Base-by-base conservation (phyloP, 2,329 filamentous ascomycete species). In the Hypoxylon sp. region DNA sequence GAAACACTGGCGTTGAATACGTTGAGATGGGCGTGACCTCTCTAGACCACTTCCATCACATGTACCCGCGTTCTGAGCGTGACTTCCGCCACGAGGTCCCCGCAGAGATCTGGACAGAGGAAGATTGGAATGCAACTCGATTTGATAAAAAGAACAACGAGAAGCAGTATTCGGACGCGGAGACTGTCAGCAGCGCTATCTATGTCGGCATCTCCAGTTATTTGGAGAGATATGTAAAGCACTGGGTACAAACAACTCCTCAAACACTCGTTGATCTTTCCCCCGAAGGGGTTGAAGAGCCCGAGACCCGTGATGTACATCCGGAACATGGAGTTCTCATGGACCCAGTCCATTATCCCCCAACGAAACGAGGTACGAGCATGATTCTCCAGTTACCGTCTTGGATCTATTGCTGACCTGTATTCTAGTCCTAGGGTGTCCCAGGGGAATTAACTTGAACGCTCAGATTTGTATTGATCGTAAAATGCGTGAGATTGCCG, bases 221-320 rank as follows among this genome's bases (percentile, higher is more conserved):
- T 21, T 1, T 57, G 9, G 34, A 65, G 19, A 41, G 48, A 19
- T 72, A 66, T 23, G 51, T 75, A 17, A 51, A 68, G 28, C 30
- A 36, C n/a, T 76, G 74, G 74, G 32, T 53, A 9, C n/a, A 49
- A 14, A 19, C 9, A 28, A 61, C 69, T 5, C 69, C 62, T 43
- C 25, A 56, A 1, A 14, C 72, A 7, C 21, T 52, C 14, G 49
- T 66, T 57, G 11, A 79, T 60, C 62, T 82, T 75, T 17, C 78
- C 68, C 17, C 76, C 75, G 3, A 77, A 73, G 1, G 78, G 28
- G 57, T 79, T 74, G 2, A 77, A 28, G 9, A 79, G 38, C 62
- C 80, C 74, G 53, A 76, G 62, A 25, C 56, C n/a, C 69, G 72
- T 19, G 82, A 82, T 17, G 72, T 85, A 2, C 72, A 85, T 52